Evolutionary conservation across 768 basidiomycete genomes (phyloP).

Genomic region (Pluteus cervinus): DNA sequence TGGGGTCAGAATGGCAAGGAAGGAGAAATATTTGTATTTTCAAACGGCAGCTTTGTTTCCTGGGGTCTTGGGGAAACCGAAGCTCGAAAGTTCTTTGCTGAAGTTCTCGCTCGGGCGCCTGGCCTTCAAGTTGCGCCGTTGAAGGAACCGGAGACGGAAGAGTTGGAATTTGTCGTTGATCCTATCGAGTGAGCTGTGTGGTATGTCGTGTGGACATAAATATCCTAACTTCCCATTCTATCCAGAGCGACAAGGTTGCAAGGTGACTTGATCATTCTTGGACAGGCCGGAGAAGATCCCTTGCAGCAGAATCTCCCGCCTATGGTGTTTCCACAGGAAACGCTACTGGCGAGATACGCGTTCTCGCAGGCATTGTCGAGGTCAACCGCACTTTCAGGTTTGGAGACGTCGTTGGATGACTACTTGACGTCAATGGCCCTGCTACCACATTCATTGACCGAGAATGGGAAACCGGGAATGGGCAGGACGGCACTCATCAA

Average conservation of each 20-base stretch:
- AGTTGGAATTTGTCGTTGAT: conserved; percentile 89
- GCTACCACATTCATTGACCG: conserved; percentile 68
- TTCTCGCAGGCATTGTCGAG: conserved; percentile 89
- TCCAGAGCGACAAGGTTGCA: conserved; percentile 78
- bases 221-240: conserved; percentile 8
- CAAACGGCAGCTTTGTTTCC: conserved; percentile 83
- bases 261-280: conserved; percentile 89
- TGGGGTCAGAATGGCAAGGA: conserved; percentile 52
- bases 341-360: conserved; percentile 82
- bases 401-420: conserved; percentile 80
- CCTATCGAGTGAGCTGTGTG: conserved; percentile 69
- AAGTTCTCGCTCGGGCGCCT: conserved; percentile 49
- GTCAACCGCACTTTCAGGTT: conserved; percentile 78
- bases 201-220: conserved; percentile 13
- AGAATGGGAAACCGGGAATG: conserved; percentile 81
- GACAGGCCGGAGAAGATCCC: conserved; percentile 55
- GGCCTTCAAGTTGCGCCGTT: conserved; percentile 62
- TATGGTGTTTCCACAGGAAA: conserved; percentile 59
- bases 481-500: conserved; percentile 78
- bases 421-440: conserved; percentile 80
- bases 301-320: conserved; percentile 39
- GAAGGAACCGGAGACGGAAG: conserved; percentile 74
- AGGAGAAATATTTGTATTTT: conserved; percentile 87
- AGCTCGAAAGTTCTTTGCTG: conserved; percentile 57
- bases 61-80: conserved; percentile 83